Percentiles rank a stretch among this genome's conserved stretches.
phyloP scores from a whole-genome alignment of 148 eudicot genomes.

The Nepenthes mirabilis region DNA sequence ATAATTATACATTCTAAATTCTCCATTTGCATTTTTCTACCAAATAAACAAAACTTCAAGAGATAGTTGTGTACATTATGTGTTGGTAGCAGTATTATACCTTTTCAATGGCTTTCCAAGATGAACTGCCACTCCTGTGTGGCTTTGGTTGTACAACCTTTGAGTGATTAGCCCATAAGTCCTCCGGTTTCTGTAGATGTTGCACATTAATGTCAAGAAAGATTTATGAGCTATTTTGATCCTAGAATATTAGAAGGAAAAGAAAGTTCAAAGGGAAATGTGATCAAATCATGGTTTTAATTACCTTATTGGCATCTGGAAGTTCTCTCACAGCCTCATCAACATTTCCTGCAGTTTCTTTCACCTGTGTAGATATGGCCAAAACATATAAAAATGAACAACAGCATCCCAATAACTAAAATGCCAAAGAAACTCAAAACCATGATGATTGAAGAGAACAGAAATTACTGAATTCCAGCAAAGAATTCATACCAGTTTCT shows the following conservation, averaged over 20 bases:
- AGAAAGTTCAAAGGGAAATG: too few relatives aligned
- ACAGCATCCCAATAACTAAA: not conserved
- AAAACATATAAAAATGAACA: constrained; percentile 4
- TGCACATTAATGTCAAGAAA: not conserved
- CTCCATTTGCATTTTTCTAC: too few relatives aligned
- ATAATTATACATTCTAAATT: too few relatives aligned
- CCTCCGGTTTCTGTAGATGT: constrained; percentile 78
- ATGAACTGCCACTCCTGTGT: constrained; percentile 56
- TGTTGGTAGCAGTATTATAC: constrained; percentile 12
- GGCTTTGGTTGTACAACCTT: constrained; percentile 90
- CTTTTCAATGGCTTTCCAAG: constrained; percentile 83
- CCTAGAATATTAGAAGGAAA: too few relatives aligned
- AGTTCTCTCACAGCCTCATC: constrained; percentile 91
- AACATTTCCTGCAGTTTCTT: constrained; percentile 85
- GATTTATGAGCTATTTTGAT: too few relatives aligned
- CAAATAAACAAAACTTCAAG: too few relatives aligned
- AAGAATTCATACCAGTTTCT: constrained; percentile 37
- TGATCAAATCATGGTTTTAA: not conserved
- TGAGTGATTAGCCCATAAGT: constrained; percentile 86
- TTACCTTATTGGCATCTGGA: constrained; percentile 96
- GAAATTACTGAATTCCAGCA: not conserved
- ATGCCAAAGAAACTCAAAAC: not conserved
- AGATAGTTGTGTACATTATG: not conserved
- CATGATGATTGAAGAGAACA: not conserved
- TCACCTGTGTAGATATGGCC: constrained; percentile 38